phyloP scores from a whole-genome alignment of 2,329 filamentous ascomycete species.

The Penicillium sclerotigenum region DNA sequence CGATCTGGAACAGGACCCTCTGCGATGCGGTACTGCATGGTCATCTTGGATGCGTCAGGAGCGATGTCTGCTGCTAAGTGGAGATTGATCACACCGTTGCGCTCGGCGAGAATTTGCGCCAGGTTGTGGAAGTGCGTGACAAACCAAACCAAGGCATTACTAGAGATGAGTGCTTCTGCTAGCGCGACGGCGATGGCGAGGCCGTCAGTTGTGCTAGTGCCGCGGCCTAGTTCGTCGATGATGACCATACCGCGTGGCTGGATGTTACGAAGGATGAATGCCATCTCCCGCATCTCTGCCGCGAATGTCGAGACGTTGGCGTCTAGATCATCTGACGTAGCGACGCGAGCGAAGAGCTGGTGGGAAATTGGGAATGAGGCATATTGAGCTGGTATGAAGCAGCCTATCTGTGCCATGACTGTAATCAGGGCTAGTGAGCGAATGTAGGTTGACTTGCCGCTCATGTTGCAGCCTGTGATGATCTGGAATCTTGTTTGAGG shows the following conservation, averaged over 20 bases:
- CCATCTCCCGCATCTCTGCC: slow-evolving; percentile 92
- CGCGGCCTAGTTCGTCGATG: slow-evolving; percentile 87
- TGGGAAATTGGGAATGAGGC: slow-evolving; percentile 76
- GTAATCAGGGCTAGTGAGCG: slow-evolving; percentile 76
- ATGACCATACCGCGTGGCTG: slow-evolving; percentile 73
- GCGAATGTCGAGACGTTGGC: slow-evolving; percentile 92
- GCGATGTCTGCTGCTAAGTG: slow-evolving; percentile 72
- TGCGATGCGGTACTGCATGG: slow-evolving; percentile 81
- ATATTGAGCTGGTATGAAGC: slow-evolving; percentile 82
- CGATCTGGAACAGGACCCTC: slow-evolving; percentile 67
- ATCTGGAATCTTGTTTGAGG: slow-evolving; percentile 82
- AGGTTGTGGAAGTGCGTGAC: slow-evolving; percentile 89
- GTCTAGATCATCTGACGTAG: slow-evolving; percentile 82
- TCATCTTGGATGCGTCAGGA: slow-evolving; percentile 61
- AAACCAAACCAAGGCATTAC: slow-evolving; percentile 80
- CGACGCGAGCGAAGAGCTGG: slow-evolving; percentile 82
- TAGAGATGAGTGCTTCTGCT: slow-evolving; percentile 80
- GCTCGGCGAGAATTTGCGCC: slow-evolving; percentile 68
- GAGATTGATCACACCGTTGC: slow-evolving; percentile 75
- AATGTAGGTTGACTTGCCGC: slow-evolving; percentile 94
- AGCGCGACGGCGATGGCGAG: slow-evolving; percentile 86
- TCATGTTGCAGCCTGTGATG: slow-evolving; percentile 97
- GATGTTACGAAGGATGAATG: slow-evolving; percentile 84
- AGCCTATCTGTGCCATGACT: slow-evolving; percentile 91
- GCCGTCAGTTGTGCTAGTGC: slow-evolving; percentile 84